These are phyloP conservation scores for Cylindrodendrum hubeiense DNA, from an alignment of 2,329 filamentous ascomycete species.

Conservation along the genomic window DNA sequence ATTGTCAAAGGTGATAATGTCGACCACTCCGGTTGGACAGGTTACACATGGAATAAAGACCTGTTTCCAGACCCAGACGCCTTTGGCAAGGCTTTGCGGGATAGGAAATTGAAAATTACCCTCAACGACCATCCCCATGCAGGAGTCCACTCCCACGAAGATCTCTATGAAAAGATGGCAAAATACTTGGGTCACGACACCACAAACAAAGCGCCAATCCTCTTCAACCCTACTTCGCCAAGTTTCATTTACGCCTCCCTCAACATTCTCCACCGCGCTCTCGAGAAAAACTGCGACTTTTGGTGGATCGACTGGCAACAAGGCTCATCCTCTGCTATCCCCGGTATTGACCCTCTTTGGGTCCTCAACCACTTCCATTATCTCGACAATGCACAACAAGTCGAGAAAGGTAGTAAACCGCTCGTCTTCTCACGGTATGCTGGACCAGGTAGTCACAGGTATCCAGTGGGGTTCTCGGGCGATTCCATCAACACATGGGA, in stretches of 20 bases:
- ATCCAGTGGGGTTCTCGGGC: constrained; percentile 74
- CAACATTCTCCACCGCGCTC: constrained; percentile 65
- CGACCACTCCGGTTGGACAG: constrained; percentile 58
- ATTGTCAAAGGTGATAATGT: constrained; percentile 61
- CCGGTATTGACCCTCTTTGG: constrained; percentile 73
- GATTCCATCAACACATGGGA: constrained; percentile 72
- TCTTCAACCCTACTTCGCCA: constrained; percentile 66
- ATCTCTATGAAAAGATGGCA: constrained; percentile 67
- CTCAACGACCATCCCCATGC: constrained; percentile 74
- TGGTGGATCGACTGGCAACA: constrained; percentile 80
- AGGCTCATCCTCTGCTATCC: constrained; percentile 65
- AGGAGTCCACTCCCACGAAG: constrained; percentile 68
- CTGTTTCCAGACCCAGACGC: constrained; percentile 62
- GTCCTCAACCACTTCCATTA: constrained; percentile 75
- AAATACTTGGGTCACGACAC: constrained; percentile 64
- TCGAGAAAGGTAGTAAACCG: constrained; percentile 49
- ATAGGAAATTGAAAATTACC: constrained; percentile 64
- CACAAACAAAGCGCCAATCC: constrained; percentile 60
- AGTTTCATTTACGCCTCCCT: constrained; percentile 71
- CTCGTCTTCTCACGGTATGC: constrained; percentile 73
- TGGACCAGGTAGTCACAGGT: constrained; percentile 72
- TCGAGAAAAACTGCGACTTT: constrained; percentile 72
- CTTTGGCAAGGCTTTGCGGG: constrained; percentile 65
- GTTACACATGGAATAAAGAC: constrained; percentile 72
- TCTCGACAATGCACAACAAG: constrained; percentile 57